A percentile compares a stretch with the other conserved stretches of the same genome.
Conservation (phyloP, 2,329 filamentous ascomycete genomes). For the Dothiorella sarmentorum region DNA sequence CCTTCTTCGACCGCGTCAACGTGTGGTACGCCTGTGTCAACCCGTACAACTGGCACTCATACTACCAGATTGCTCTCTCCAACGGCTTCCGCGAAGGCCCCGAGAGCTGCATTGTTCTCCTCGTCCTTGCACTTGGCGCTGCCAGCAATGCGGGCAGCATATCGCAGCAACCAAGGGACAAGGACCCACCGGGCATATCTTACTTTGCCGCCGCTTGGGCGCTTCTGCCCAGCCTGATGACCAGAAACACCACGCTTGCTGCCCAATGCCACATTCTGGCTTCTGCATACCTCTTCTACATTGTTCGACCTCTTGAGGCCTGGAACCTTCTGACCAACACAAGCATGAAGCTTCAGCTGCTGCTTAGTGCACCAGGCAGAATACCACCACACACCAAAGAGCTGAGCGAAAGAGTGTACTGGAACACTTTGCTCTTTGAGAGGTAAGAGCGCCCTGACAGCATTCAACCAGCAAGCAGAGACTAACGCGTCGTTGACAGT, state of each 20-base stretch:
- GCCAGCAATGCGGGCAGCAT: slow-evolving; percentile 74
- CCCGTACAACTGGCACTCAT: slow-evolving; percentile 72
- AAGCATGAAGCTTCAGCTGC: slow-evolving; percentile 75
- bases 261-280: slow-evolving; percentile 78
- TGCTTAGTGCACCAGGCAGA: slow-evolving; percentile 69
- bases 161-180: slow-evolving; percentile 63
- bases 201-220: slow-evolving; percentile 81
- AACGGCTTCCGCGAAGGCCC: slow-evolving; percentile 74
- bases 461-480: background rate
- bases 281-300: slow-evolving; percentile 77
- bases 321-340: slow-evolving; percentile 78
- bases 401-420: slow-evolving; percentile 74
- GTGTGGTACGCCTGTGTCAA: slow-evolving; percentile 85
- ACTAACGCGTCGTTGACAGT: slow-evolving; percentile 23
- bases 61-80: slow-evolving; percentile 71
- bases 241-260: slow-evolving; percentile 71
- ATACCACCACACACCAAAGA: slow-evolving; percentile 69
- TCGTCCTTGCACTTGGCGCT: slow-evolving; percentile 74
- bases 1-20: slow-evolving; percentile 78
- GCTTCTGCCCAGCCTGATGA: slow-evolving; percentile 74
- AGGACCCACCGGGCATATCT: slow-evolving; percentile 70
- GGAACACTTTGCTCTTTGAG: slow-evolving; percentile 78
- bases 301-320: slow-evolving; percentile 76
- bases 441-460: slow-evolving; percentile 36
- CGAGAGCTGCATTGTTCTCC: slow-evolving; percentile 76